phyloP scores from a whole-genome alignment of 2,329 filamentous ascomycete genomes.

The Stemphylium lycopersici region DNA sequence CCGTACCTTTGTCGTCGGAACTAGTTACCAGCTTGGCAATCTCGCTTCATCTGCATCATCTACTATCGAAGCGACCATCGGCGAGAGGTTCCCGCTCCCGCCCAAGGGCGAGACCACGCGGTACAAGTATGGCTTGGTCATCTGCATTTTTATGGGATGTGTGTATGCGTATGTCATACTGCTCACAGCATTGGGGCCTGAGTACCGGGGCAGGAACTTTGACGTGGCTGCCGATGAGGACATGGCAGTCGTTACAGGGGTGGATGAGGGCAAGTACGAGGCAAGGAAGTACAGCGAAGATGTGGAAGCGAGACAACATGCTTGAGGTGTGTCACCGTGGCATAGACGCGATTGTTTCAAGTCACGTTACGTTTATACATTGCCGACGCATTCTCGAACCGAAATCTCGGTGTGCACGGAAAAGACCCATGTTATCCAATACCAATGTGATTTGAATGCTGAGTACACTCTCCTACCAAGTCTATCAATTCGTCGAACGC shows the following conservation, averaged over 20 bases:
- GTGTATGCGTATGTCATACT: slow-evolving; percentile 71
- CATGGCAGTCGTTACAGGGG: slow-evolving; percentile 35
- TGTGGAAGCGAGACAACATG: neutral
- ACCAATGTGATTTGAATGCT: no score
- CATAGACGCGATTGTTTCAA: neutral
- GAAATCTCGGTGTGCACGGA: no score
- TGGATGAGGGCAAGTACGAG: slow-evolving; percentile 14
- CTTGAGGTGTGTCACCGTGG: neutral
- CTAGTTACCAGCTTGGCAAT: slow-evolving; percentile 78
- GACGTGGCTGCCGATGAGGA: slow-evolving; percentile 44
- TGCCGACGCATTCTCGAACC: neutral
- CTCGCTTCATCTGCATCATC: slow-evolving; percentile 71
- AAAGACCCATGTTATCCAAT: no score
- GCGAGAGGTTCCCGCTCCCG: slow-evolving; percentile 74
- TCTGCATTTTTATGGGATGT: slow-evolving; percentile 89
- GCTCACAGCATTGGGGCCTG: slow-evolving; percentile 67
- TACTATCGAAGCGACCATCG: slow-evolving; percentile 77
- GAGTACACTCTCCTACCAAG: no score
- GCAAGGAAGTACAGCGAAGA: slow-evolving; percentile 15
- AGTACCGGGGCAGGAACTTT: slow-evolving; percentile 50
- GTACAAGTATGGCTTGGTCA: slow-evolving; percentile 75
- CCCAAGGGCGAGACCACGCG: slow-evolving; percentile 49
- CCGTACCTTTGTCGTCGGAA: slow-evolving; percentile 76
- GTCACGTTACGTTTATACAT: neutral
- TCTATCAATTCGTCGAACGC: no score